phyloP scores from a whole-genome alignment of 1,284 basidiomycete species.

The Irpex sp. region DNA sequence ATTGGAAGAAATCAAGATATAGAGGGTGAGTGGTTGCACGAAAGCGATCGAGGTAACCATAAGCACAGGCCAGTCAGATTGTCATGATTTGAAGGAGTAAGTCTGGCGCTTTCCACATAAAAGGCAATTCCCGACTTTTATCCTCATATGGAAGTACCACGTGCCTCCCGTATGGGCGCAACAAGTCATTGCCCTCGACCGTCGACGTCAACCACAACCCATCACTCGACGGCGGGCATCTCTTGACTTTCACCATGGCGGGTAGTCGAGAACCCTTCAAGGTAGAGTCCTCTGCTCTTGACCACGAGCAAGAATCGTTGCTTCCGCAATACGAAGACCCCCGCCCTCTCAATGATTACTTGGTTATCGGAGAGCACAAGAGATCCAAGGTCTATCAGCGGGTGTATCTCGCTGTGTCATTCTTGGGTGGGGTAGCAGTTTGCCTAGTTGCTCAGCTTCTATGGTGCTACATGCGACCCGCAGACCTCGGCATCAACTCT shows the following conservation, averaged over 20 bases:
- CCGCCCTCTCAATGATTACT: conserved; percentile 4
- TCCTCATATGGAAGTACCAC: background rate
- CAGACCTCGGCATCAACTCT: background rate
- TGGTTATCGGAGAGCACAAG: background rate
- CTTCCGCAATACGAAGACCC: conserved; percentile 24
- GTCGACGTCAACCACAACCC: background rate
- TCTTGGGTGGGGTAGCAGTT: conserved; percentile 43
- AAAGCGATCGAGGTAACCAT: no score
- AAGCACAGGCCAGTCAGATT: background rate
- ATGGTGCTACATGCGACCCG: conserved; percentile 30
- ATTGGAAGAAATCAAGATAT: no score
- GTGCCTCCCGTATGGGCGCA: background rate
- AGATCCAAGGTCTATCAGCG: conserved; percentile 13
- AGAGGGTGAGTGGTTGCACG: no score
- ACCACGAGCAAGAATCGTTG: conserved; percentile 32
- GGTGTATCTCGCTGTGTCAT: conserved; percentile 34
- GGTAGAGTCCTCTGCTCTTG: conserved; percentile 22
- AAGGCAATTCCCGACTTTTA: background rate
- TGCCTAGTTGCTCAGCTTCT: conserved; percentile 41
- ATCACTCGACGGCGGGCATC: background rate
- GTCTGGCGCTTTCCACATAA: background rate
- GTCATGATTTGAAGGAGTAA: background rate
- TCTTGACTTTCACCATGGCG: background rate
- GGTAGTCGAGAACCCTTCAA: conserved; percentile 8
- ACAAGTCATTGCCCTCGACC: background rate